Percentiles rank a stretch among this genome's conserved stretches.
phyloP scores from a whole-genome alignment of 129 eudicot genomes.

The Lactuca sativa region DNA sequence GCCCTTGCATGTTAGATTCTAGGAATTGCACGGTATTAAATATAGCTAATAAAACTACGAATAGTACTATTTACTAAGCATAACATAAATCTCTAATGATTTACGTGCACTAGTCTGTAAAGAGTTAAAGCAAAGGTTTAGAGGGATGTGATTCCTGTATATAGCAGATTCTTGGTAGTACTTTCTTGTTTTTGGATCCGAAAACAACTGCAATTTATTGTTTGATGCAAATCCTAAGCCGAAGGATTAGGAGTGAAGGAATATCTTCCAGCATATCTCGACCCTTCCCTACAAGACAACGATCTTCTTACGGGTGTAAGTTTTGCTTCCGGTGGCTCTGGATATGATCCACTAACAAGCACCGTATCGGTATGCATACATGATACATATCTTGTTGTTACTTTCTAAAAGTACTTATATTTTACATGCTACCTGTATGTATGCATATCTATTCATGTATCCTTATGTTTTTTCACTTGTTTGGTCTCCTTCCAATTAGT shows the following conservation, averaged over 20 bases:
- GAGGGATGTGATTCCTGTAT: too few relatives aligned
- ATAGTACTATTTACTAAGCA: too few relatives aligned
- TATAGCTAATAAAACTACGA: too few relatives aligned
- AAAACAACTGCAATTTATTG: neutral
- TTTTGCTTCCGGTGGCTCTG: constrained; percentile 44
- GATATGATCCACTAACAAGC: constrained; percentile 62
- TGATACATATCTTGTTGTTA: neutral
- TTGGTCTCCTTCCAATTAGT: constrained; percentile 18
- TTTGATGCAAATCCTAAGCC: constrained; percentile 27
- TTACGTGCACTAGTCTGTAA: too few relatives aligned
- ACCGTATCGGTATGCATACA: constrained; percentile 35
- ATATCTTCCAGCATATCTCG: constrained; percentile 58
- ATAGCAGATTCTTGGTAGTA: too few relatives aligned
- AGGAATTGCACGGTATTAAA: too few relatives aligned
- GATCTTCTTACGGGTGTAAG: constrained; percentile 42
- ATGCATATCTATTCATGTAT: neutral
- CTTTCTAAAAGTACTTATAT: neutral
- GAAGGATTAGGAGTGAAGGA: constrained; percentile 59
- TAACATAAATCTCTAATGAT: too few relatives aligned
- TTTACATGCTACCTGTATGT: too few relatives aligned
- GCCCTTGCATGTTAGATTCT: too few relatives aligned
- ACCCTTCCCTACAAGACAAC: constrained; percentile 39
- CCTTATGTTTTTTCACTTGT: neutral
- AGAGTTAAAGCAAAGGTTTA: too few relatives aligned
- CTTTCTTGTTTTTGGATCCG: too few relatives aligned